A percentile compares a stretch with the other conserved stretches of the same genome.
Evolutionary conservation across 1,139 yeast species (phyloP).

Genomic region (Taphrina confusa): DNA sequence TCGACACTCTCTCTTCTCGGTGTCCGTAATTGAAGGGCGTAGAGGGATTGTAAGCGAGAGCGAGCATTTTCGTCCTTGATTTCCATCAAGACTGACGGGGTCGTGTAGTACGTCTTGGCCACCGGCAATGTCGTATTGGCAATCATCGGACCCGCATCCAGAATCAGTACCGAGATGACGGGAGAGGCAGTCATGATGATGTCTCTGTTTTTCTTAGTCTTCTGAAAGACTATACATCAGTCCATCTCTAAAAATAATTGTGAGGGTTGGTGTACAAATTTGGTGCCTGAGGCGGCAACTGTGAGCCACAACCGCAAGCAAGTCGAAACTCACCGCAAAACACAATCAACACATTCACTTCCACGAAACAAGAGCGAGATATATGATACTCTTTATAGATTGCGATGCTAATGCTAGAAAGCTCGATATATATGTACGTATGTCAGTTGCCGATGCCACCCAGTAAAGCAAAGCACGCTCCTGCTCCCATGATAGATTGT

Average conservation of each 20-base stretch:
- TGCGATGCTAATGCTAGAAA: neutral
- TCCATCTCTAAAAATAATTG: neutral
- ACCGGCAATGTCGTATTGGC: slow-evolving; percentile 55
- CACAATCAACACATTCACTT: neutral
- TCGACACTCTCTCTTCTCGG: slow-evolving; percentile 67
- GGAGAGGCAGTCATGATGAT: neutral
- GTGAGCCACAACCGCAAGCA: too few relatives aligned
- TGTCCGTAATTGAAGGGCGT: slow-evolving; percentile 55
- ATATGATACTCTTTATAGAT: neutral
- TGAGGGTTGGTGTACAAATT: neutral
- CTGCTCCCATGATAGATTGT: neutral
- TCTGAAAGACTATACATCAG: neutral
- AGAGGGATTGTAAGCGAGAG: slow-evolving; percentile 19
- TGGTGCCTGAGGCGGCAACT: slow-evolving; percentile 12
- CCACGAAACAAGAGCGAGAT: neutral
- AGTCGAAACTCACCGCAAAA: neutral
- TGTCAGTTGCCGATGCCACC: too few relatives aligned
- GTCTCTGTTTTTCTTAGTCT: neutral
- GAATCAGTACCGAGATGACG: slow-evolving; percentile 54
- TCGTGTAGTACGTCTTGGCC: slow-evolving; percentile 73
- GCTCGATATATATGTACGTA: too few relatives aligned
- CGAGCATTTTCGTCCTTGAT: slow-evolving; percentile 78
- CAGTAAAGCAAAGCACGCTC: too few relatives aligned
- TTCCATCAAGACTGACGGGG: slow-evolving; percentile 88
- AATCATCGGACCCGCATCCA: slow-evolving; percentile 94